Percentiles rank a stretch among this genome's conserved stretches.
These are phyloP conservation scores for Calocera viscosa DNA, from an alignment of 768 basidiomycete species.

Conservation along the genomic window DNA sequence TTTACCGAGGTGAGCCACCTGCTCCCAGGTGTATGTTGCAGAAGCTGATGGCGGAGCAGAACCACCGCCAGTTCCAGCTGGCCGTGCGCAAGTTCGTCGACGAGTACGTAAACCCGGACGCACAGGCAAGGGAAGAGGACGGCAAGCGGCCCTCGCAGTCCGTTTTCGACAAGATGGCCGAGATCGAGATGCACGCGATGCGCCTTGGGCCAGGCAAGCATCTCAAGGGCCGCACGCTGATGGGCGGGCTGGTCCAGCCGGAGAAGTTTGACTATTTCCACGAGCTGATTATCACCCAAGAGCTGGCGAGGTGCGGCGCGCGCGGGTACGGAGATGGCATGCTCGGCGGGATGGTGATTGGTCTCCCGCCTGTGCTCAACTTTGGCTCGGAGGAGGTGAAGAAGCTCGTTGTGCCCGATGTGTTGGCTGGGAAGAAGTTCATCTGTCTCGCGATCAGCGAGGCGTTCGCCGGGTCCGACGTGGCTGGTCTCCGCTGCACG, in stretches of 20 bases:
- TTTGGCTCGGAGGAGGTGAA: conserved; percentile 52
- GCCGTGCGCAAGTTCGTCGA: conserved; percentile 56
- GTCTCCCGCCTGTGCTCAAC: conserved; percentile 73
- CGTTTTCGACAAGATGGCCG: conserved; percentile 72
- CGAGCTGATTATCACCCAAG: conserved; percentile 58
- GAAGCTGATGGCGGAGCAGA: conserved; percentile 29
- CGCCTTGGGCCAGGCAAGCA: conserved; percentile 84
- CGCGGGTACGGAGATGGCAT: conserved; percentile 71
- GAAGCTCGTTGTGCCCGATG: conserved; percentile 27
- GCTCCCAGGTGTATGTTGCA: neutral
- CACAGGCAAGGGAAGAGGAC: conserved; percentile 59
- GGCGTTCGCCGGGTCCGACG: conserved; percentile 78
- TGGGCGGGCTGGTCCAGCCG: conserved; percentile 62
- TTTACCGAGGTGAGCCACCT: conserved; percentile 44
- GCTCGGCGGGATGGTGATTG: conserved; percentile 65
- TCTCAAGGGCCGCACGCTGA: conserved; percentile 60
- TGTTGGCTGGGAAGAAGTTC: conserved; percentile 48
- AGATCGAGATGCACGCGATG: conserved; percentile 74
- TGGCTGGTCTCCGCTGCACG: conserved; percentile 54
- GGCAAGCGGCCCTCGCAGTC: conserved; percentile 74
- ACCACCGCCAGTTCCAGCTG: conserved; percentile 48
- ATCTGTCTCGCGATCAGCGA: conserved; percentile 82
- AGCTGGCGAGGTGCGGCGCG: conserved; percentile 52
- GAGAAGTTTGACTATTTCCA: conserved; percentile 84
- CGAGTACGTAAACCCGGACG: conserved; percentile 44